Evolutionary conservation across 371 early-diverging fungal genomes (phyloP), one percentile per base, ranked within the genome.

Genomic region (Entomophthora muscae): DNA sequence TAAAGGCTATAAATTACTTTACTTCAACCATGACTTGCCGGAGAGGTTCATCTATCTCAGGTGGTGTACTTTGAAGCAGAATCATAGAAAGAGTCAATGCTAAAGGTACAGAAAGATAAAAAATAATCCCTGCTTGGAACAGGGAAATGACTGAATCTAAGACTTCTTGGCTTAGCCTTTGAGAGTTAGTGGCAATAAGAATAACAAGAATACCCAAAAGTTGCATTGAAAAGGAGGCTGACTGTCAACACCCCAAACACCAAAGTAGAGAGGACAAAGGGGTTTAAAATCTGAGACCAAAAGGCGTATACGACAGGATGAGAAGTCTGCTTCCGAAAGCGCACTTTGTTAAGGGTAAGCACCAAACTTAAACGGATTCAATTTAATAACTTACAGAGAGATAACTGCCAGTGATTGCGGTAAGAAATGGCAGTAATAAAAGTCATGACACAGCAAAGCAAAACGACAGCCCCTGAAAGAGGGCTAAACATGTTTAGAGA

Each of bases 81-180:
- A 58, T 58, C 58, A 58, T 58, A 17, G 58, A 58, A 2, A 58
- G 24, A 17, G 28, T 58, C 5, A 58, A 21, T 10, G 27, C 24
- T 28, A 28, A 30, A 17, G 58, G 58, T 3, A 17, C 30, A 17
- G 58, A 28, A n/a, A 58, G 28, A 58, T 58, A 58, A 28, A 58
- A 58, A 13, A 58, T 24, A 17, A 58, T 30, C 17, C 24, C 30
- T 7, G 58, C 58, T 22, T 58, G 58, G 17, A 58, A 28, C 24
- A 58, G 32, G 10, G 58, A 58, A 5, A 58, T 26, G 17, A 55
- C n/a, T 17, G 56, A 55, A 55, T 55, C 56, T 24, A 55, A 55
- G 12, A 55, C 22, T 55, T 55, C 56, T 26, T 22, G 56, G n/a
- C 28, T 22, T 7, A 55, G 28, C 12, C 56, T 55, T 12, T 22